Base-by-base conservation (phyloP, 2,329 filamentous ascomycete species). In the Aspergillus fumigatiaffinis region DNA sequence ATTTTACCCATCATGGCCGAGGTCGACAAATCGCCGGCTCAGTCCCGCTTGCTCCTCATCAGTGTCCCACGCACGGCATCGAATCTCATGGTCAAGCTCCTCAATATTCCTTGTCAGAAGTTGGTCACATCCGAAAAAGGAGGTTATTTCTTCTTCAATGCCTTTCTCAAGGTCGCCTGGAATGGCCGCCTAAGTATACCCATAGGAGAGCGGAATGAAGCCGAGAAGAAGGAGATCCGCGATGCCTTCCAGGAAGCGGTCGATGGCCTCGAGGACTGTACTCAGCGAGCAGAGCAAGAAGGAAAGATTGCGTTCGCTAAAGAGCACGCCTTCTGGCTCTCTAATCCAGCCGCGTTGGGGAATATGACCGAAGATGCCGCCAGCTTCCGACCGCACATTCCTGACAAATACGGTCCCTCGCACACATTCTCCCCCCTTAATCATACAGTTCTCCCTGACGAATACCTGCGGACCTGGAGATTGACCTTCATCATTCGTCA, bases 401-500 rank as follows among this genome's bases (percentile, higher is more conserved):
- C 62, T 1, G 55, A 54, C 14, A 35, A 35, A 7, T 68, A 68
- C 38, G 63, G 63, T 0, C 5, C 53, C 3, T 38, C 54, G 3
- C 52, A 56, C 29, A 66, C 62, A 52, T 54, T 70, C 67, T 61
- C 73, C 57, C 32, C 60, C 2, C 50, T 53, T 14, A 75, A 76
- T 59, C 44, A 67, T 29, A 76, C 75, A 0, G 48, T 74, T 10
- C 58, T 77, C 10, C 65, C 75, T 1, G 70, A 76, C 56, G 67
- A 68, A 28, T 71, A 73, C 42, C 64, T 77, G 47, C 65, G 64
- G 14, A 69, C 59, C 1, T 76, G 66, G 63, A 63, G 65, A 28
- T 63, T 72, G 3, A 66, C 71, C 2, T 74, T 77, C 52, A 64
- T 75, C 26, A 73, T 77, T 54, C 67, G 75, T 1, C 73, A 78